Percentiles rank a stretch among this genome's conserved stretches.
phyloP scores from a whole-genome alignment of 2,329 filamentous ascomycete species.

The Fragosphaeria purpurea region DNA sequence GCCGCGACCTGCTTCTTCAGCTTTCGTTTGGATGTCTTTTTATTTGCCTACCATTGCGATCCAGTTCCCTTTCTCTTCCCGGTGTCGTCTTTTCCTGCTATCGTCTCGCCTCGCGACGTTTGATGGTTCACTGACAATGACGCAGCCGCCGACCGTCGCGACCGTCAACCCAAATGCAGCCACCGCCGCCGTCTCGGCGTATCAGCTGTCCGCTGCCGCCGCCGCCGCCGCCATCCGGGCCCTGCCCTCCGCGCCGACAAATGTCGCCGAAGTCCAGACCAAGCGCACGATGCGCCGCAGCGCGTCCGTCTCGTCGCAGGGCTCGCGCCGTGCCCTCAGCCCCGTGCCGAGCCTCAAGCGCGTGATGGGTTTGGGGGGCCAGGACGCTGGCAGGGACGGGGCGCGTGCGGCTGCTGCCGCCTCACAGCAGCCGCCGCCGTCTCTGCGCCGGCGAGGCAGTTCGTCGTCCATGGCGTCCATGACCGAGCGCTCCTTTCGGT shows the following conservation, averaged over 20 bases:
- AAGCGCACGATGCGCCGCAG: slow-evolving; percentile 71
- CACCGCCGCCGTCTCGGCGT: slow-evolving; percentile 72
- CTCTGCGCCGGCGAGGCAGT: slow-evolving; percentile 56
- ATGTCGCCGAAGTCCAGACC: slow-evolving; percentile 74
- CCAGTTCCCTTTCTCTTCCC: too few relatives aligned
- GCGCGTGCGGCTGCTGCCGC: slow-evolving; percentile 4
- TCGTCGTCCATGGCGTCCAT: slow-evolving; percentile 65
- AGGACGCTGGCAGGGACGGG: slow-evolving; percentile 1
- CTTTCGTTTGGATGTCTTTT: too few relatives aligned
- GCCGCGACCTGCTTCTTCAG: too few relatives aligned
- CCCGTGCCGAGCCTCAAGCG: slow-evolving; percentile 10
- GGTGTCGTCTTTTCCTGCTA: slow-evolving; percentile 6
- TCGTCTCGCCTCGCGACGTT: slow-evolving; percentile 6
- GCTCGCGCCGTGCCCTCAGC: slow-evolving; percentile 11
- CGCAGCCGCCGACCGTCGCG: slow-evolving; percentile 51
- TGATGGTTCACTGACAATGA: slow-evolving; percentile 11
- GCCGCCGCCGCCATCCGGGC: slow-evolving; percentile 77
- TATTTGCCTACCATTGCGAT: too few relatives aligned
- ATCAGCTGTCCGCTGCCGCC: slow-evolving; percentile 75
- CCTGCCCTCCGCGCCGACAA: slow-evolving; percentile 66
- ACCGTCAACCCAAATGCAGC: slow-evolving; percentile 65
- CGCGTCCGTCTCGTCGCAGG: slow-evolving; percentile 60
- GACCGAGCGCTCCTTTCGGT: slow-evolving; percentile 80
- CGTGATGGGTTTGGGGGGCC: slow-evolving; percentile 3
- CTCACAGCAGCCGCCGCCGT: slow-evolving; percentile 14